Evolutionary conservation across 331 rosid species (phyloP).

Genomic region (Acacia concinna): DNA sequence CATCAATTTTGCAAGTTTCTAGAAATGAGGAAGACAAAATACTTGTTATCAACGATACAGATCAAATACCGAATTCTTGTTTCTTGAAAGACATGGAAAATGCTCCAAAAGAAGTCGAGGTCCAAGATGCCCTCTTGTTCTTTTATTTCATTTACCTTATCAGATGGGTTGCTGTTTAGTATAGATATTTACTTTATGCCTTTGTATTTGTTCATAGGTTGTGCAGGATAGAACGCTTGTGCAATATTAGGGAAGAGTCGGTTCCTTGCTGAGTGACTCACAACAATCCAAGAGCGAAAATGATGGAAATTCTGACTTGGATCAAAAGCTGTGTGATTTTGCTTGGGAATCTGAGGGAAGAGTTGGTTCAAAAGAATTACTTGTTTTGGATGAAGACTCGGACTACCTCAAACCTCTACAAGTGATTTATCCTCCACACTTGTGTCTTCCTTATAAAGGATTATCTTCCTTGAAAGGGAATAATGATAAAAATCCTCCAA

Average conservation of each 20-base stretch:
- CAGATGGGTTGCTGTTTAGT: neutral
- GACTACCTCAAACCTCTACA: neutral
- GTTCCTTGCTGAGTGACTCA: slow-evolving; percentile 27
- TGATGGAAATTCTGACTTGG: neutral
- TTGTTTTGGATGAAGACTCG: neutral
- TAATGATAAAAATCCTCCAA: neutral
- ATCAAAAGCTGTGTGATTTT: neutral
- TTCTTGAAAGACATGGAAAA: neutral
- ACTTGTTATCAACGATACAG: neutral
- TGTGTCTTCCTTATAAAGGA: neutral
- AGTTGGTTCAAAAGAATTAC: neutral
- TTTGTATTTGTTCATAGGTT: slow-evolving; percentile 15
- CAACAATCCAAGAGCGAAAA: slow-evolving; percentile 32
- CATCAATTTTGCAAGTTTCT: neutral
- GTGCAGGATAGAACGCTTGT: slow-evolving; percentile 55
- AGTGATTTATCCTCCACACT: neutral
- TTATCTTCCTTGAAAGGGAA: neutral
- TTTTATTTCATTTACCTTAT: neutral
- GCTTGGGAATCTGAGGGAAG: neutral
- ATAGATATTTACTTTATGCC: neutral
- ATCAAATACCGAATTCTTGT: neutral
- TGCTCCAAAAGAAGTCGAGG: neutral
- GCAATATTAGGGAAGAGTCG: no score
- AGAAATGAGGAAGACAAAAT: neutral
- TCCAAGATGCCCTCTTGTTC: neutral